Conservation (phyloP, 768 basidiomycete genomes). For the Lactarius akahatsu region DNA sequence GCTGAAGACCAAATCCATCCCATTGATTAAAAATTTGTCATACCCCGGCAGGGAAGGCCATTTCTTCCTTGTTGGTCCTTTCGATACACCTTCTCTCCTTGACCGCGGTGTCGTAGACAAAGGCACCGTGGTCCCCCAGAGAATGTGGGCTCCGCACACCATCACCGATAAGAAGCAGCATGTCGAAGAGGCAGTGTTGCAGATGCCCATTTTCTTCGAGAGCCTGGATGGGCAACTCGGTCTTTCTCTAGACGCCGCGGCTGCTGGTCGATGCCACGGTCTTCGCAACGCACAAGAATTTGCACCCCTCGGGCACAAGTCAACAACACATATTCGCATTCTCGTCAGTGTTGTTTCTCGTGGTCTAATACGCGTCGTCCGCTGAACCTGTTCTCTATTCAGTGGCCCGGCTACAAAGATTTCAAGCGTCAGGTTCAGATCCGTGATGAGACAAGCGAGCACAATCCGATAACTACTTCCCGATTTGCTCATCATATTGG, state of each 20-base stretch:
- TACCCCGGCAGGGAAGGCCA: neutral
- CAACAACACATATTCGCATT: constrained; percentile 19
- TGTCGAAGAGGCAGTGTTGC: constrained; percentile 13
- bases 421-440: constrained; percentile 20
- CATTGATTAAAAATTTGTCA: neutral
- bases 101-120: neutral
- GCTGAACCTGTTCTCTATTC: neutral
- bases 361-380: neutral
- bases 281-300: neutral
- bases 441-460: constrained; percentile 10
- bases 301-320: constrained; percentile 3
- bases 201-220: constrained; percentile 21
- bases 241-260: constrained; percentile 12
- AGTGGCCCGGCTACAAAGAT: constrained; percentile 23
- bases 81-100: neutral
- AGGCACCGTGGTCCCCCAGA: constrained; percentile 23
- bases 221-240: constrained; percentile 7
- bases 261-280: neutral
- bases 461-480: constrained; percentile 7
- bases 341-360: constrained; percentile 4
- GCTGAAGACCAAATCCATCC: neutral
- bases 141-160: constrained; percentile 10
- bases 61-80: neutral
- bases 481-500: constrained; percentile 13
- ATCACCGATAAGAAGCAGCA: constrained; percentile 6